These are phyloP conservation scores for Puccinellia tenuiflora DNA, from an alignment of 176 grass and related monocot species.

Conservation along the genomic window DNA sequence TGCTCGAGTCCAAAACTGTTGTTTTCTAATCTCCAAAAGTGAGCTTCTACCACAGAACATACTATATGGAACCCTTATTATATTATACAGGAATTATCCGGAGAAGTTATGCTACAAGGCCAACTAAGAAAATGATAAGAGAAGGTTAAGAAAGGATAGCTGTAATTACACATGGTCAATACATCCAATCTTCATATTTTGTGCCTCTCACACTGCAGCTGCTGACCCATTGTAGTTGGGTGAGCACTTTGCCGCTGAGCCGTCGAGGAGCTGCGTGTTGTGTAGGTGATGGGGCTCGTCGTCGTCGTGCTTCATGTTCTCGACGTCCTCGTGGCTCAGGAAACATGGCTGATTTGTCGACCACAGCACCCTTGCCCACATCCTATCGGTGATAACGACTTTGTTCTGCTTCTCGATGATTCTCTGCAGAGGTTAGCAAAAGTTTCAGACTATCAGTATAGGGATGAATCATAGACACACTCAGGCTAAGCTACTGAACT, in stretches of 20 bases:
- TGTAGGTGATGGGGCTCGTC: conserved; percentile 40
- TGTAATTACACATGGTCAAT: conserved; percentile 19
- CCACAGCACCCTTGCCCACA: conserved; percentile 93
- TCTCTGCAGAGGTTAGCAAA: conserved; percentile 39
- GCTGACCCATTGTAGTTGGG: conserved; percentile 30
- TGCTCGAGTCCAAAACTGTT: neutral
- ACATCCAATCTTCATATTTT: neutral
- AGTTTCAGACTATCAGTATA: neutral
- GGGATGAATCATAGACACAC: no score
- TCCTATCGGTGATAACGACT: conserved; percentile 89
- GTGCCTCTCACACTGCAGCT: neutral
- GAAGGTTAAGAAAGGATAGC: neutral
- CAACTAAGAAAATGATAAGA: conserved; percentile 2
- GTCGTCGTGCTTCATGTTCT: conserved; percentile 55
- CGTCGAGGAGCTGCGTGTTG: conserved; percentile 37
- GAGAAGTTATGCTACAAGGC: conserved; percentile 16
- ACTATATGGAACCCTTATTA: conserved; percentile 19
- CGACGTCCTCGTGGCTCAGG: conserved; percentile 56
- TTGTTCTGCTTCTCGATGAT: conserved; percentile 89
- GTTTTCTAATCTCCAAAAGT: conserved; percentile 10
- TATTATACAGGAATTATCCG: conserved; percentile 4
- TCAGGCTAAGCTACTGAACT: no score
- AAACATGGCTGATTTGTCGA: conserved; percentile 94
- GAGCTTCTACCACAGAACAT: neutral
- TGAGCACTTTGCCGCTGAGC: conserved; percentile 17